phyloP scores from a whole-genome alignment of 768 basidiomycete species.

The Pisolithus marmoratus region DNA sequence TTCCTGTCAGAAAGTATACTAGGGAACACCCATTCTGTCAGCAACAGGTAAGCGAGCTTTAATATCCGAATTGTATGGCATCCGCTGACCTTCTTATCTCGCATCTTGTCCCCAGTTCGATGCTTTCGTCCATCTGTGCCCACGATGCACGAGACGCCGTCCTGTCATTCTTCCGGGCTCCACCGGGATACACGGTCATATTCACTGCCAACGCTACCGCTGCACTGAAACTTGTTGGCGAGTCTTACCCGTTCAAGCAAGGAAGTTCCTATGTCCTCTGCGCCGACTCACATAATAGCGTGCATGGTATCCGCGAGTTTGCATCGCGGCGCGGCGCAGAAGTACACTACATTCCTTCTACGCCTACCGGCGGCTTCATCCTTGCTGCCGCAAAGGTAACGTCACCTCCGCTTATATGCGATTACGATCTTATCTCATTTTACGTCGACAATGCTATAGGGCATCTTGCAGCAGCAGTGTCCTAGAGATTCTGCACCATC shows the following conservation, averaged over 20 bases:
- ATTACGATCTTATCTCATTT: constrained; percentile 1
- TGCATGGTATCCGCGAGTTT: constrained; percentile 76
- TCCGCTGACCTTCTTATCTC: background rate
- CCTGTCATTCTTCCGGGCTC: constrained; percentile 71
- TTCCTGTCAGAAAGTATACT: constrained; percentile 64
- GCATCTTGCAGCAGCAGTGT: constrained; percentile 45
- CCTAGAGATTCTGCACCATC: constrained; percentile 42
- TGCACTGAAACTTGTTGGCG: constrained; percentile 77
- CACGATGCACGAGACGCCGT: constrained; percentile 68
- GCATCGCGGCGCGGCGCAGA: constrained; percentile 50
- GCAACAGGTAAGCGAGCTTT: constrained; percentile 50
- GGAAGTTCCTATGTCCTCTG: constrained; percentile 63
- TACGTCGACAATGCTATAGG: constrained; percentile 30
- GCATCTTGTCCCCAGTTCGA: constrained; percentile 44
- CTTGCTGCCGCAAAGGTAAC: constrained; percentile 52
- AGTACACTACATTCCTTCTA: constrained; percentile 61
- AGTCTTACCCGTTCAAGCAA: constrained; percentile 64
- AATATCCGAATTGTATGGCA: background rate
- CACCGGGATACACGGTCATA: constrained; percentile 71
- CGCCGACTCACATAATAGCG: constrained; percentile 78
- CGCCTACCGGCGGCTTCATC: constrained; percentile 61
- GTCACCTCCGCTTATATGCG: constrained; percentile 17
- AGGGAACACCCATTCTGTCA: constrained; percentile 83
- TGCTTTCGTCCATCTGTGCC: constrained; percentile 58
- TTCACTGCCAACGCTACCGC: constrained; percentile 79